Evolutionary conservation across 179 eudicot species (phyloP), one percentile per base, ranked within the genome.

Genomic region (Carnegiea gigantea): DNA sequence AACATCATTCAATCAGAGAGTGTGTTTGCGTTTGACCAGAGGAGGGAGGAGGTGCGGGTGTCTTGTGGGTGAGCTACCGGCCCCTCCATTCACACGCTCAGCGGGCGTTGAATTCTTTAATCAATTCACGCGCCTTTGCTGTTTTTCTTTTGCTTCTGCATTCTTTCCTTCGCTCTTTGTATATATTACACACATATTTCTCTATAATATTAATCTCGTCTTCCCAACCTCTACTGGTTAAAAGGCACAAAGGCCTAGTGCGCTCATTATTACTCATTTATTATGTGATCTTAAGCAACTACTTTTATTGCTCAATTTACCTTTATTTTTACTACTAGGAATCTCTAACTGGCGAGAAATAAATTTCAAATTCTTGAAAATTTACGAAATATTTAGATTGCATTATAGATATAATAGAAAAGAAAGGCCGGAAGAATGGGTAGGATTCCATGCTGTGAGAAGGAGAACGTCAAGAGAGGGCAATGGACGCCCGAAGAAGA

Each of bases 401-500:
- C 60, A 53, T 53, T 33, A 33, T 33, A 53, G 18, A 23, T 62
- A 62, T 20, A 57, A 57, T 20, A 57, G 62, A 57, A 15, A 57
- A 57, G 62, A 20, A 57, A 57, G 62, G 62, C 7, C 0, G 62
- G 12, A 9, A 75, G 14, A 0, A 92, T 94, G 98, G 99, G 96
- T 28, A 85, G 99, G 65, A 85, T 95, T 84, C 99, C 99, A 6
- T 95, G 99, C 70, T 92, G 97, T 8, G 86, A 86, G 82, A 88
- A 86, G 81, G 89, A 88, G 26, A 88, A 82, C 44, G 88, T 86
- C 21, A 86, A 94, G 87, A 91, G 93, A 80, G 98, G 98, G 1
- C 93, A 93, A 49, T 93, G 98, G 98, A 93, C 98, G 0, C 95
- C 96, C 33, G 98, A 95, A 78, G 98, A 95, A 86, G 98, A 94